Conservation (phyloP, 1,284 basidiomycete species). For the Anthracocystis panici-leucophaei region DNA sequence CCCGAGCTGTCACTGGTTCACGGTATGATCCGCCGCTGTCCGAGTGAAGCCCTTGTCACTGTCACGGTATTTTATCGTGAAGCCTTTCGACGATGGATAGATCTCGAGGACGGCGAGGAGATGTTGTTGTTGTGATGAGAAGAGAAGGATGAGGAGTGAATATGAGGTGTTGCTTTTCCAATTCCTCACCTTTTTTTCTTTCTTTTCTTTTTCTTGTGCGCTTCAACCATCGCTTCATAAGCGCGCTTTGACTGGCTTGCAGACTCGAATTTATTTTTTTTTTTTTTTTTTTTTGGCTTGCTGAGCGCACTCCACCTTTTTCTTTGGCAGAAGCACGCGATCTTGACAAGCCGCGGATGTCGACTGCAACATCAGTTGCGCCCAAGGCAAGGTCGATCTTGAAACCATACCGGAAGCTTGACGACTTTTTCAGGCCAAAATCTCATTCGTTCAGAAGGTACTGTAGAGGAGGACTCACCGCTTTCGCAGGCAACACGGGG, state of each 20-base stretch:
- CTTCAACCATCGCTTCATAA: neutral
- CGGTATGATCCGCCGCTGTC: neutral
- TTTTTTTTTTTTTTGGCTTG: too few relatives aligned
- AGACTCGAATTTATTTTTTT: too few relatives aligned
- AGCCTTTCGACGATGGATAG: neutral
- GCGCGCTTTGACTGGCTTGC: neutral
- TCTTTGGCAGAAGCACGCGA: constrained; percentile 1
- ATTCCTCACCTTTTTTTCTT: neutral
- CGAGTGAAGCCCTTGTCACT: too few relatives aligned
- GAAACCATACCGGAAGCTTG: too few relatives aligned
- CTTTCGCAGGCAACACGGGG: too few relatives aligned
- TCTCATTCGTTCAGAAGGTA: too few relatives aligned
- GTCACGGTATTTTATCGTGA: neutral
- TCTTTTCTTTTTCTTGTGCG: neutral
- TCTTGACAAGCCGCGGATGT: neutral
- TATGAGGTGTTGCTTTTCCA: neutral
- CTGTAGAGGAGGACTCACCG: too few relatives aligned
- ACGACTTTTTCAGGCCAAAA: too few relatives aligned
- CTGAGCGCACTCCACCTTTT: neutral
- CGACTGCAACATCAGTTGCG: neutral
- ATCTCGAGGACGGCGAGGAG: neutral
- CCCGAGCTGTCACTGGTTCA: neutral
- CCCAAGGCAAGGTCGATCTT: too few relatives aligned
- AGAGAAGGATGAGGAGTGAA: neutral
- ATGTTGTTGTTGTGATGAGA: neutral